Conservation (phyloP, 441 rosid species). For the Gossypium schwendimanii region DNA sequence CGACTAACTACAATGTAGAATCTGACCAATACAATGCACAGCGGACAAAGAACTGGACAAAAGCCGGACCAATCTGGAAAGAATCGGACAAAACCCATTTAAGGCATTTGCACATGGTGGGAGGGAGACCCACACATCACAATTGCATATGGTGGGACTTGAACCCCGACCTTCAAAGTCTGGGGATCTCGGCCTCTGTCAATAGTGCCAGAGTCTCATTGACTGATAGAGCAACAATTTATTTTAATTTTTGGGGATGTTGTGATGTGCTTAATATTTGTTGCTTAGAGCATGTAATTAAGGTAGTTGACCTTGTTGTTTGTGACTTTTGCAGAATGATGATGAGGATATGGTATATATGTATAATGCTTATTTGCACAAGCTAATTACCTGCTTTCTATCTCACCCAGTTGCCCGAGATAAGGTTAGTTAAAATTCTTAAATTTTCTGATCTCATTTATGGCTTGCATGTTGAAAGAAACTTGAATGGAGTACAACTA, state of each 20-base stretch:
- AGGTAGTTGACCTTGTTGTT: conserved; percentile 23
- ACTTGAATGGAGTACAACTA: background rate
- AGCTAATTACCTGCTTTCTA: conserved; percentile 80
- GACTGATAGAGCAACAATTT: background rate
- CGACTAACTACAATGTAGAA: too few species aligned
- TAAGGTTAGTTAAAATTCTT: conserved; percentile 53
- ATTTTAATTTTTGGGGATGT: background rate
- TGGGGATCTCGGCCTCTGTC: too few species aligned
- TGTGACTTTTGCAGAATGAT: conserved; percentile 64
- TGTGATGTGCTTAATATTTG: background rate
- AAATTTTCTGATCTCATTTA: background rate
- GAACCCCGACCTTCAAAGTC: too few species aligned
- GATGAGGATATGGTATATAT: conserved; percentile 88
- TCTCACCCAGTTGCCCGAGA: conserved; percentile 88
- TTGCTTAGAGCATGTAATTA: conserved; percentile 13
- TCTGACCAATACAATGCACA: too few species aligned
- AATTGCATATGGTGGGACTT: too few species aligned
- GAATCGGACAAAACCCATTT: too few species aligned
- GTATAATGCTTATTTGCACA: conserved; percentile 93
- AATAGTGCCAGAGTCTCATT: too few species aligned
- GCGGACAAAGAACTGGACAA: too few species aligned
- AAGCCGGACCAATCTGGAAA: too few species aligned
- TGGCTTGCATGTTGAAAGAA: background rate
- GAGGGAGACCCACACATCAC: too few species aligned
- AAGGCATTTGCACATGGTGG: too few species aligned